phyloP scores from a whole-genome alignment of 768 basidiomycete species.

The Hortiboletus flavorubellus region DNA sequence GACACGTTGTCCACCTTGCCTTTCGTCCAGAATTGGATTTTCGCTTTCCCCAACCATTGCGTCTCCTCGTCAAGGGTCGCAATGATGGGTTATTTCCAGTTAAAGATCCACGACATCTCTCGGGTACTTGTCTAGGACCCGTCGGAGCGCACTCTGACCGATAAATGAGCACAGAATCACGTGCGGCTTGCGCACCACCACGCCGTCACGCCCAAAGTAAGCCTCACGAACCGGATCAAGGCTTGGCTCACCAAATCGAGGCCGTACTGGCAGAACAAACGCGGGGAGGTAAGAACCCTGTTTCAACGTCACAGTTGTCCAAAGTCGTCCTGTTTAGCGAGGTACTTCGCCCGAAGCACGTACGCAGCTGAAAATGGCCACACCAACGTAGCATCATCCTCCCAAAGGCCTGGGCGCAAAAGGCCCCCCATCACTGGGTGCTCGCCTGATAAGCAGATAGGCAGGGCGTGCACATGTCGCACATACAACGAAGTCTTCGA shows the following conservation, averaged over 20 bases:
- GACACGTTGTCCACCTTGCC: conserved; percentile 15
- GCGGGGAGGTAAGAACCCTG: conserved; percentile 1
- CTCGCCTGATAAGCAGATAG: conserved; percentile 2
- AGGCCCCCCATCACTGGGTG: background rate
- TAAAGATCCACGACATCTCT: background rate
- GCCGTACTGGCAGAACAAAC: background rate
- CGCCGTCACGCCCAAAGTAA: background rate
- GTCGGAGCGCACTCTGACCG: conserved; percentile 12
- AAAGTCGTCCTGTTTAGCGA: background rate
- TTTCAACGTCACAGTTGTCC: background rate
- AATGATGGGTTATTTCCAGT: background rate
- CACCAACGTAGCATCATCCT: background rate
- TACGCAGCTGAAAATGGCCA: background rate
- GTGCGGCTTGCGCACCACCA: background rate
- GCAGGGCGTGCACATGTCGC: background rate
- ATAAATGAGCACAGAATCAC: background rate
- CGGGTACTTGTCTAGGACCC: conserved; percentile 1
- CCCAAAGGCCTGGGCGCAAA: background rate
- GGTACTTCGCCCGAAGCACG: background rate
- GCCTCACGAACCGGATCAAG: conserved; percentile 11
- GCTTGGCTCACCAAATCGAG: conserved; percentile 2
- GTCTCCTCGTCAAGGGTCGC: conserved; percentile 6
- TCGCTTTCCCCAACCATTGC: background rate
- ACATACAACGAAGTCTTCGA: conserved; percentile 7
- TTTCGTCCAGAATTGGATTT: background rate